These are phyloP conservation scores for Astrocystis sublimbata DNA, from an alignment of 495 filamentous ascomycete species.

Conservation along the genomic window DNA sequence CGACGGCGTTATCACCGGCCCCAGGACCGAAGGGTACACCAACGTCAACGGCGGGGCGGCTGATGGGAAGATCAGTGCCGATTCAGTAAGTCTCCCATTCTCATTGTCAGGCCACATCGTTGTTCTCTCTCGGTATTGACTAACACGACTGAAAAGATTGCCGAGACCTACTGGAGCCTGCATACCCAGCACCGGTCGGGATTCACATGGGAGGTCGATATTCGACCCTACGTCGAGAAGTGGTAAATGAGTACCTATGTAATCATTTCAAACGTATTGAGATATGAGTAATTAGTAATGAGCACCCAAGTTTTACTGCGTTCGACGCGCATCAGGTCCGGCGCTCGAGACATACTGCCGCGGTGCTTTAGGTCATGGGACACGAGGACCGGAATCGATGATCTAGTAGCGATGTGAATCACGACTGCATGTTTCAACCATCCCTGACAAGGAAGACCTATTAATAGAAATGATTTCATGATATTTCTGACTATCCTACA, in stretches of 20 bases:
- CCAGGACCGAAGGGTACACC: constrained; percentile 61
- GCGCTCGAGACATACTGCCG: neutral
- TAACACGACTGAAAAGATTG: constrained; percentile 60
- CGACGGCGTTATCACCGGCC: constrained; percentile 85
- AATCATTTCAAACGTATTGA: constrained; percentile 1
- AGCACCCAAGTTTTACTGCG: neutral
- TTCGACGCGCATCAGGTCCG: neutral
- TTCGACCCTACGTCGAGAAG: constrained; percentile 78
- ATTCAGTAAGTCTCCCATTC: constrained; percentile 64
- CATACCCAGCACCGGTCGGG: constrained; percentile 78
- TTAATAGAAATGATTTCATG: too few species aligned
- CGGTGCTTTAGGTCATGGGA: neutral
- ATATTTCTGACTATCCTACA: too few species aligned
- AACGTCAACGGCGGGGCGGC: constrained; percentile 52
- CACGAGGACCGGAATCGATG: neutral
- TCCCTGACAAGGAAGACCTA: too few species aligned
- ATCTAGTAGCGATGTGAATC: neutral
- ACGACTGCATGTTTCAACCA: neutral
- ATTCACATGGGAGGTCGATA: constrained; percentile 83
- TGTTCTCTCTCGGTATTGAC: neutral
- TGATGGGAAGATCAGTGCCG: constrained; percentile 73
- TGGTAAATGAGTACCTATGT: constrained; percentile 46
- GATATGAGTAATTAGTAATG: constrained; percentile 6
- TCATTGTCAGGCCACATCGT: neutral
- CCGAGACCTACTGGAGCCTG: constrained; percentile 81